Conservation (phyloP, 2,329 filamentous ascomycete genomes). For the Pseudogymnoascus sp. region DNA sequence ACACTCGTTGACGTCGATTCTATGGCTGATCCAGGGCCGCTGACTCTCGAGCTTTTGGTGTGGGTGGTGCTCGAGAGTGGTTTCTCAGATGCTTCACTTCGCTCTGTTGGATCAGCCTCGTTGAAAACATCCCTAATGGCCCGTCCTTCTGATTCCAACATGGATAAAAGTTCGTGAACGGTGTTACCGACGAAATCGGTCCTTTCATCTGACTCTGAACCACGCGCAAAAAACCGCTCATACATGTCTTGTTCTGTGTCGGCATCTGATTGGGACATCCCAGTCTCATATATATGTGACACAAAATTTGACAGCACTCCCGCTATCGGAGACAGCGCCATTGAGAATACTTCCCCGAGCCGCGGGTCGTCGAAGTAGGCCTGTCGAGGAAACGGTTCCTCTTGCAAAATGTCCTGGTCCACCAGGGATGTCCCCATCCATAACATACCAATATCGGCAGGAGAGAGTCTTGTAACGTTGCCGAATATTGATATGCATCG, state of each 20-base stretch:
- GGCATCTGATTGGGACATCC: background rate
- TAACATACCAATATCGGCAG: background rate
- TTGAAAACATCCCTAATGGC: background rate
- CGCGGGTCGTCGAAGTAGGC: background rate
- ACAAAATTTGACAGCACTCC: background rate
- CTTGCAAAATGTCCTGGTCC: background rate
- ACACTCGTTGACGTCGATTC: background rate
- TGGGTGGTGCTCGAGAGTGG: background rate
- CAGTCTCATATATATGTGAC: background rate
- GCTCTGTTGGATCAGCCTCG: background rate
- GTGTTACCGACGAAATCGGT: background rate
- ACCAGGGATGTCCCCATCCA: background rate
- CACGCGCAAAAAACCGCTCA: conserved; percentile 18
- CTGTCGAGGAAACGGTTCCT: background rate
- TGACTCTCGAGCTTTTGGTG: background rate
- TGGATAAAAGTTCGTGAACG: background rate
- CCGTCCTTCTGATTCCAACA: background rate
- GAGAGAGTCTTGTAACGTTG: background rate
- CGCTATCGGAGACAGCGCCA: background rate
- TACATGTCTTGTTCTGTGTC: conserved; percentile 24
- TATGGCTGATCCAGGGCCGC: background rate
- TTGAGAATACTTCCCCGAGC: background rate
- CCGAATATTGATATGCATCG: background rate
- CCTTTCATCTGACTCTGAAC: background rate
- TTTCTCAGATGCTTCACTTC: background rate